Evolutionary conservation across 2,329 filamentous ascomycete species (phyloP).

Genomic region (Lasiodiplodia theobromae): DNA sequence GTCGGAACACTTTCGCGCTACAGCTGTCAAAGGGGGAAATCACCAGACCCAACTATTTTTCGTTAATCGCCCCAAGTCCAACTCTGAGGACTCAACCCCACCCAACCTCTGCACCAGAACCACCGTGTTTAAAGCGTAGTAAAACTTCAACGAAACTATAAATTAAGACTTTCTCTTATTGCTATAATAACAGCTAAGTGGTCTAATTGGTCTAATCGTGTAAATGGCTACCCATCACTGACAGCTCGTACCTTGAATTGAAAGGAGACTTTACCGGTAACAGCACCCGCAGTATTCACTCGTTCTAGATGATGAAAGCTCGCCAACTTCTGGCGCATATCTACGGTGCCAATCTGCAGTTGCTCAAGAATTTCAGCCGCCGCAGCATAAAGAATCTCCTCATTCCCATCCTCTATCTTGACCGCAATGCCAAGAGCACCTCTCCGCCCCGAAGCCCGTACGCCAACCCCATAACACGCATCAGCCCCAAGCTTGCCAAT

Average conservation of each 20-base stretch:
- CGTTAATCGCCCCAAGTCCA: no score
- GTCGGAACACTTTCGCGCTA: no score
- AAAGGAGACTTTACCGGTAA: conserved; percentile 40
- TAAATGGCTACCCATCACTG: no score
- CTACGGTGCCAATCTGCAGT: conserved; percentile 47
- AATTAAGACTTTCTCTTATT: no score
- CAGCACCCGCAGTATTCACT: conserved; percentile 50
- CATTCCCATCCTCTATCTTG: conserved; percentile 59
- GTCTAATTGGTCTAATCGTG: no score
- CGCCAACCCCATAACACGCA: conserved; percentile 56
- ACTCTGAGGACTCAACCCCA: no score
- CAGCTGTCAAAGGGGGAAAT: no score
- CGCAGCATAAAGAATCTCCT: conserved; percentile 53
- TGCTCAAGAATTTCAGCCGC: conserved; percentile 55
- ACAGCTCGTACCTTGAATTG: conserved; percentile 15
- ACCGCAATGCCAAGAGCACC: conserved; percentile 54
- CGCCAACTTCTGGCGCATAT: conserved; percentile 41
- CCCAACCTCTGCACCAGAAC: no score
- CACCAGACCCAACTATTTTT: no score
- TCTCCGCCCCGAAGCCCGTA: conserved; percentile 50
- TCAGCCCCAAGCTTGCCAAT: conserved; percentile 60
- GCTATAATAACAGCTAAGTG: no score
- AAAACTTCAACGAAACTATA: no score
- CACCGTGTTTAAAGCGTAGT: no score
- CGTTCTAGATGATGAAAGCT: conserved; percentile 45